Percentiles rank a stretch among this genome's conserved stretches.
phyloP scores from a whole-genome alignment of 164 flowering plant species.

The Houttuynia cordata region DNA sequence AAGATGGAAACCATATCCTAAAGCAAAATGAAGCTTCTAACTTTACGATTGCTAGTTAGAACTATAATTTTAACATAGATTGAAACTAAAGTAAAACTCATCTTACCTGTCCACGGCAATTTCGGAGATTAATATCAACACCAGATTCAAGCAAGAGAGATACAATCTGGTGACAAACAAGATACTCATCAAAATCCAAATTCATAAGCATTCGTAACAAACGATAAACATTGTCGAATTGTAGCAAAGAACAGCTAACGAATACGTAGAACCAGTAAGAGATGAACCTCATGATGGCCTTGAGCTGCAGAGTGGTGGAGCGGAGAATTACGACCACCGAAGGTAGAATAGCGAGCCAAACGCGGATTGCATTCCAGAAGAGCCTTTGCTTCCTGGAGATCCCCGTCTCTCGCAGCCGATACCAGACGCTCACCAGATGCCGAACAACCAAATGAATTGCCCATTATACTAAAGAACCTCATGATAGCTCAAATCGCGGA shows the following conservation, averaged over 20 bases:
- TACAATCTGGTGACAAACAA: conserved; percentile 46
- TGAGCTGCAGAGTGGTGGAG: conserved; percentile 95
- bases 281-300: conserved; percentile 84
- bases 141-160: conserved; percentile 76
- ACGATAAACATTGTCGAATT: not conserved
- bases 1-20: no score
- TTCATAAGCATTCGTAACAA: not conserved
- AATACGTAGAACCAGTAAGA: not conserved
- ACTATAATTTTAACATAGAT: no score
- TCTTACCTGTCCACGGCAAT: conserved; percentile 87
- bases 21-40: no score
- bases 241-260: not conserved
- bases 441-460: conserved; percentile 97
- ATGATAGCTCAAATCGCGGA: conserved; percentile 10
- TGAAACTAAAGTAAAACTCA: conserved; percentile 1
- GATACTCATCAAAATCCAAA: no score
- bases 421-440: conserved; percentile 92
- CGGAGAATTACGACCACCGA: conserved; percentile 92
- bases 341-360: conserved; percentile 78
- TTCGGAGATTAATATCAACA: conserved; percentile 82
- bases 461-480: conserved; percentile 52
- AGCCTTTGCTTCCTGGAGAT: conserved; percentile 89
- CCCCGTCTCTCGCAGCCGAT: conserved; percentile 97
- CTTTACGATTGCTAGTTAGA: no score
- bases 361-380: conserved; percentile 85